Evolutionary conservation across 805 yeast genomes (phyloP), one percentile per base, ranked within the genome.

Genomic region (Schwanniomyces yamadae): DNA sequence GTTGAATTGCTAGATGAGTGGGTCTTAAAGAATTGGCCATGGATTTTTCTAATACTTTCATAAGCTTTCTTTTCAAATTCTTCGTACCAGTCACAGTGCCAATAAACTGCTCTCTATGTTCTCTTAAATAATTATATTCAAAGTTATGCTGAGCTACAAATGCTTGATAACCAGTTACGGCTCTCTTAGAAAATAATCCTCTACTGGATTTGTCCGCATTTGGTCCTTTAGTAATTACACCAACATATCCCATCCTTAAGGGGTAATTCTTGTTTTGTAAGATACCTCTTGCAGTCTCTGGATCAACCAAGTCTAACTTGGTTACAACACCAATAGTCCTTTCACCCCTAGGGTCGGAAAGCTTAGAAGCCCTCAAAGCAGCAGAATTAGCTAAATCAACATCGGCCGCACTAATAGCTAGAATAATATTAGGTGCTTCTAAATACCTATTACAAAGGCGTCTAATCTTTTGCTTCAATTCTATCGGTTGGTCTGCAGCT

Each of bases 401-500:
- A 61, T 93, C 98, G 0, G 99, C 99, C 0, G 99, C 88, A 8
- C 96, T 87, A 17, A 95, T 93, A 0, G 99, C 99, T 49, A 93
- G 70, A 26, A 93, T 93, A 34, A 93, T 87, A 54, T 93, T 93
- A 15, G 99, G 99, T 11, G 84, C 82, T 52, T 84, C 87, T 42
- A 93, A 71, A 54, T 93, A 93, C 55, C 79, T 78, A 47, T 85
- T 85, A 62, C 98, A 93, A 20, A 93, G 68, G 34, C 73, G 78
- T 40, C 86, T 70, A 48, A 93, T 93, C 54, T 81, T 85, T 20
- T 74, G 72, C 53, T 91, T 91, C 41, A 93, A 72, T 39, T 82
- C 86, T 4, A 73, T 62, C 1, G 99, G 99, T 62, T 93, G 99
- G 59, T 91, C 98, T 2, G 95, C 90, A 2, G 98, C 95, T 55